Evolutionary conservation across 345 rosid genomes (phyloP).

Genomic region (Chamaenerion angustifolium): DNA sequence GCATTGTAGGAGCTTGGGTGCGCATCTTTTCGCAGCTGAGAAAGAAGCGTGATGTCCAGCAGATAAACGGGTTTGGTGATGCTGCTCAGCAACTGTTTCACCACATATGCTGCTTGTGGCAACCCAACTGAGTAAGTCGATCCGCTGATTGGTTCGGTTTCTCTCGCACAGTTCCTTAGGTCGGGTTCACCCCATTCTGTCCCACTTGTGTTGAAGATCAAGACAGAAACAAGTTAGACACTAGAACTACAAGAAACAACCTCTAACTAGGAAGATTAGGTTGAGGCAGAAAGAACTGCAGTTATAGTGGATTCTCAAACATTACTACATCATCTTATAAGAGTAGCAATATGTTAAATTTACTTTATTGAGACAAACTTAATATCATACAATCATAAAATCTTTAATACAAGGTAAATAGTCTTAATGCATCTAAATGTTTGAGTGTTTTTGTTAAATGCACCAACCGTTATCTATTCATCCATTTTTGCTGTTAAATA

Average conservation of each 20-base stretch:
- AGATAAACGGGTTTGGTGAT: slow-evolving; percentile 38
- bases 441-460: too few relatives aligned
- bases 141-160: slow-evolving; percentile 28
- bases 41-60: slow-evolving; percentile 47
- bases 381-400: too few relatives aligned
- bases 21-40: slow-evolving; percentile 61
- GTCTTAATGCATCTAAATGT: too few relatives aligned
- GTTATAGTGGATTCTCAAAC: too few relatives aligned
- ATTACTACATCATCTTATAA: too few relatives aligned
- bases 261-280: too few relatives aligned
- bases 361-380: too few relatives aligned
- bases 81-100: slow-evolving; percentile 24
- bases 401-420: too few relatives aligned
- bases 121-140: slow-evolving; percentile 23
- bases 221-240: background rate
- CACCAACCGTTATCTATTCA: too few relatives aligned
- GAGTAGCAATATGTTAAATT: too few relatives aligned
- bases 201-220: slow-evolving; percentile 23
- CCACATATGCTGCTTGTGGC: slow-evolving; percentile 24
- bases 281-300: too few relatives aligned
- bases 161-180: slow-evolving; percentile 31
- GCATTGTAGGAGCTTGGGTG: slow-evolving; percentile 41
- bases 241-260: background rate
- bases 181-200: slow-evolving; percentile 40
- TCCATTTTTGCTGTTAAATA: too few relatives aligned